Evolutionary conservation across 768 basidiomycete genomes (phyloP).

Genomic region (Mycena capillaripes): DNA sequence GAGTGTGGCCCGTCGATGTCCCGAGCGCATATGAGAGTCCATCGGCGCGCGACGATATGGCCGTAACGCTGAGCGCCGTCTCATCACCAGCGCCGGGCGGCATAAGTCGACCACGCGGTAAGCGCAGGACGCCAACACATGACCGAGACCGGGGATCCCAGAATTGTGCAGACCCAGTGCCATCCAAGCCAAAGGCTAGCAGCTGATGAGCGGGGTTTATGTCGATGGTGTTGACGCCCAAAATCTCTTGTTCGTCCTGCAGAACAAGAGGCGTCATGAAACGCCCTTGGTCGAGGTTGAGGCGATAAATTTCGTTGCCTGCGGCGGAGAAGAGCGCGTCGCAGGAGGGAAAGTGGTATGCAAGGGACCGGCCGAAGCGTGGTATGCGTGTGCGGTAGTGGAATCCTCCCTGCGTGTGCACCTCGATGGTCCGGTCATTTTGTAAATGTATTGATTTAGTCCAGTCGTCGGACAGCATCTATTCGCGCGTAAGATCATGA

Average conservation of each 20-base stretch:
- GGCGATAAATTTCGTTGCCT: conserved; percentile 90
- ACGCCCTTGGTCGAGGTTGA: conserved; percentile 95
- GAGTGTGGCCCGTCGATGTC: conserved; percentile 93
- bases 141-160: conserved; percentile 94
- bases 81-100: conserved; percentile 52
- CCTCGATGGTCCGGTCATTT: conserved; percentile 92
- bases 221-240: conserved; percentile 92
- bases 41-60: conserved; percentile 87
- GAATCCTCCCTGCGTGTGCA: conserved; percentile 94
- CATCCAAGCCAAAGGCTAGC: conserved; percentile 90
- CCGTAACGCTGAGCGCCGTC: conserved; percentile 76
- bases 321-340: conserved; percentile 89
- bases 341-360: conserved; percentile 95
- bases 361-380: conserved; percentile 91
- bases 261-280: conserved; percentile 88
- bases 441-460: conserved; percentile 98
- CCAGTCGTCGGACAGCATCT: conserved; percentile 98
- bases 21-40: conserved; percentile 96
- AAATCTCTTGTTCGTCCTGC: conserved; percentile 65
- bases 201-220: conserved; percentile 95
- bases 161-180: conserved; percentile 89
- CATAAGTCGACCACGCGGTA: conserved; percentile 69
- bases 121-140: conserved; percentile 74
- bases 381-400: conserved; percentile 96
- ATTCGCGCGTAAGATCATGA: conserved; percentile 21